A percentile compares a stretch with the other conserved stretches of the same genome.
phyloP scores from a whole-genome alignment of 1,284 basidiomycete species.

The Ganoderma lucidum region DNA sequence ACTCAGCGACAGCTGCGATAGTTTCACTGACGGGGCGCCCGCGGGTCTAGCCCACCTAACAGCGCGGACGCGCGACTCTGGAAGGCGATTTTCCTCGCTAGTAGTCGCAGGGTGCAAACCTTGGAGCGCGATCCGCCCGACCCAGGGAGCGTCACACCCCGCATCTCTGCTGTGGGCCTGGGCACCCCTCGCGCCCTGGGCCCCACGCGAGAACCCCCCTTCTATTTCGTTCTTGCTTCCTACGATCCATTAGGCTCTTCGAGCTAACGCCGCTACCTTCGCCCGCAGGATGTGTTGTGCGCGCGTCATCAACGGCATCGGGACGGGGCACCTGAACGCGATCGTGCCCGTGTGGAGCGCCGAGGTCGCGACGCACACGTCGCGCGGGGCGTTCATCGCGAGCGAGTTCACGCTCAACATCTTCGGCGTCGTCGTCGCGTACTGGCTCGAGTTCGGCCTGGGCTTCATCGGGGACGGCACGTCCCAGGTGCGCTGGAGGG shows the following conservation, averaged over 20 bases:
- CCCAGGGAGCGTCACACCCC: neutral
- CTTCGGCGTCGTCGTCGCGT: conserved; percentile 61
- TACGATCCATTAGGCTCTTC: neutral
- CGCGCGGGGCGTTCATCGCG: conserved; percentile 49
- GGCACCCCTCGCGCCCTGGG: neutral
- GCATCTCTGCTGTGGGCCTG: neutral
- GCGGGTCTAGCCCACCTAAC: neutral
- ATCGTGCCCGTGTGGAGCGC: conserved; percentile 62
- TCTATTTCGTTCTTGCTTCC: neutral
- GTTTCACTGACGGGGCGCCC: neutral
- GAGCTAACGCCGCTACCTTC: neutral
- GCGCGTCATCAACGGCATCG: conserved; percentile 59
- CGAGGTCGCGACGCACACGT: conserved; percentile 55
- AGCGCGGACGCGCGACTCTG: neutral
- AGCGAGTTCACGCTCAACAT: conserved; percentile 53
- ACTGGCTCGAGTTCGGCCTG: conserved; percentile 62
- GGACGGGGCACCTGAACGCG: conserved; percentile 59
- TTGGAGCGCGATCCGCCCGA: neutral
- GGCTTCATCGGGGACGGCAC: conserved; percentile 56
- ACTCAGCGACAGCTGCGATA: neutral
- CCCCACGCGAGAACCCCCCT: neutral
- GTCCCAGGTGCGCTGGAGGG: conserved; percentile 52
- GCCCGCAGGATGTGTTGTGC: conserved; percentile 56
- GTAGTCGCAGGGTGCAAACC: neutral
- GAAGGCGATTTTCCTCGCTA: neutral